Conservation (phyloP, 176 grass and related monocot species). For the Canna indica region DNA sequence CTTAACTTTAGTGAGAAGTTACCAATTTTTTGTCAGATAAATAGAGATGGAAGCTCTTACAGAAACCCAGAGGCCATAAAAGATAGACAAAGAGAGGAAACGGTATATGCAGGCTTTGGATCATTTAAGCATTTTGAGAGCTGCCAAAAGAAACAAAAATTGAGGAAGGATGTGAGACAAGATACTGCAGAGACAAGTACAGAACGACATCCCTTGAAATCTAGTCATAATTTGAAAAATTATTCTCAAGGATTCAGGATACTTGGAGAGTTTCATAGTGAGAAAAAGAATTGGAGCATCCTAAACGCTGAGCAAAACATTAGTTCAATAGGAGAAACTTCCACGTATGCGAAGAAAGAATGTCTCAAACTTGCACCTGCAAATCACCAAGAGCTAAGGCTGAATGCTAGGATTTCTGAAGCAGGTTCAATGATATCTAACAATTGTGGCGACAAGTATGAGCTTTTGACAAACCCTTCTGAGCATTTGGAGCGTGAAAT, state of each 20-base stretch:
- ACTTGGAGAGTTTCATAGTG: conserved; percentile 20
- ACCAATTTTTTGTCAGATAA: conserved; percentile 22
- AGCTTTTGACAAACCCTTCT: conserved; percentile 8
- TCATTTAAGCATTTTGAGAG: conserved; percentile 30
- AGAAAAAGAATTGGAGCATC: conserved; percentile 46
- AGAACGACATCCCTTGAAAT: conserved; percentile 18
- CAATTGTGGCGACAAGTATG: neutral
- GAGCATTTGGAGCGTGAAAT: neutral
- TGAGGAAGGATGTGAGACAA: conserved; percentile 20
- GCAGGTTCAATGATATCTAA: neutral
- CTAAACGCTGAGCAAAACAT: conserved; percentile 23
- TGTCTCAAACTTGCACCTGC: neutral
- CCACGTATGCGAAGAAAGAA: conserved; percentile 21
- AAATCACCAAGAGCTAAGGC: neutral
- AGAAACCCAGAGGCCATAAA: neutral
- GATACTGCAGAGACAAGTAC: conserved; percentile 5
- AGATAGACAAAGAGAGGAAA: conserved; percentile 13
- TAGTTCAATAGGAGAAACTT: conserved; percentile 28
- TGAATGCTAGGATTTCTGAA: neutral
- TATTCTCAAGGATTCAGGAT: conserved; percentile 20
- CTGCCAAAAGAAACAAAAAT: conserved; percentile 21
- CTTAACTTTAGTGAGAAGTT: conserved; percentile 20
- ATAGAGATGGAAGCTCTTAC: conserved; percentile 23
- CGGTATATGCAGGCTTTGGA: conserved; percentile 14
- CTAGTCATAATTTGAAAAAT: conserved; percentile 11